Base-by-base conservation (phyloP, 129 eudicot genomes). In the Lactuca sativa region DNA sequence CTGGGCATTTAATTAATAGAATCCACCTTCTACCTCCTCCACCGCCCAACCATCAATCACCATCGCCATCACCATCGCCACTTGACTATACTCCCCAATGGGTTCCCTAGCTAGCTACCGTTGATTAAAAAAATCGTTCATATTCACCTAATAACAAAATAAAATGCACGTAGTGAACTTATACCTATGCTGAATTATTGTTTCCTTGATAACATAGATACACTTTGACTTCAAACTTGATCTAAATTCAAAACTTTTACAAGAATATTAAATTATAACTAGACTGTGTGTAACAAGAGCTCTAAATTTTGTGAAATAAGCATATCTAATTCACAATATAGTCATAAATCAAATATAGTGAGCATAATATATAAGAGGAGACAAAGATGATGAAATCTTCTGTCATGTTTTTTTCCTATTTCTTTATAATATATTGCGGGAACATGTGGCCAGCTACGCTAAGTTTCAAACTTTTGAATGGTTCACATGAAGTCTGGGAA, bases 391-490 rank as follows among this genome's bases (percentile, higher is more conserved):
- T 66, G 71, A 70, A 62, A 71, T 78, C 77, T 67, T 55, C 32
- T 76, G 70, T 70, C 75, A 78, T 73, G 74, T 16, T 66, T 78
- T 74, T 75, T 74, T 75, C 21, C 36, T 64, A 52, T 56, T 79
- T 81, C 56, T 68, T 71, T 73, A 68, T 75, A 70, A 75, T 77
- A 64, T 77, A 64, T 77, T 70, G 77, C 77, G 86, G 78, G 75
- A 77, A 78, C 86, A 80, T 80, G 90, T 82, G 90, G 90, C 81
- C 90, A 86, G 77, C 86, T 82, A 77, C 73, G 65, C 61, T 38
- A 73, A 43, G 65, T 60, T 60, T 60, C 12, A 60, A 60, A 60
- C 65, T 34, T 71, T 77, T 77, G 80, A 76, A 82, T 65, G 81
- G 85, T 69, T 74, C 85, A 84, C 84, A 84, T 71, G 84, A 73